phyloP scores from a whole-genome alignment of 495 filamentous ascomycete species.

The Neurospora tetrasperma region DNA sequence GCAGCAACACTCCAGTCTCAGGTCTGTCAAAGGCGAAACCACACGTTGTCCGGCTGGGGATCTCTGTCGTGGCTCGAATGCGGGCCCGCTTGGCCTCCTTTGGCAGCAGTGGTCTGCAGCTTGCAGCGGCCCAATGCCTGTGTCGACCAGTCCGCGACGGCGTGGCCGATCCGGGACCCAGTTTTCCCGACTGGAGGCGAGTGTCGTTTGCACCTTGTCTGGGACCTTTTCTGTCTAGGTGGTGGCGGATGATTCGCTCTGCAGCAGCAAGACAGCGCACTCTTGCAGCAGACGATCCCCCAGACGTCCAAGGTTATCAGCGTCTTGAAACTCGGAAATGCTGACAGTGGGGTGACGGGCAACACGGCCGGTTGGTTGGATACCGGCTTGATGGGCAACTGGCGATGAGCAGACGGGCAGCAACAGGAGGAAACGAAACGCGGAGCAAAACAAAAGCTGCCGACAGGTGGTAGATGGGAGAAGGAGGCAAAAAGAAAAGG shows the following conservation, averaged over 20 bases:
- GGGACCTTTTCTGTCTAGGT: conserved; percentile 6
- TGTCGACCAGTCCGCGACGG: conserved; percentile 30
- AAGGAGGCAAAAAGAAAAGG: neutral
- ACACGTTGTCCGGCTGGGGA: conserved; percentile 14
- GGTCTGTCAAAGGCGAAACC: neutral
- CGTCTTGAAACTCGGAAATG: neutral
- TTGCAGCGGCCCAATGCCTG: conserved; percentile 40
- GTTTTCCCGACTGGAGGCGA: conserved; percentile 13
- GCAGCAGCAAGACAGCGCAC: neutral
- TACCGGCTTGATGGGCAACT: neutral
- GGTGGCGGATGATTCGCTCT: conserved; percentile 16
- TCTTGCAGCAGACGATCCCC: neutral
- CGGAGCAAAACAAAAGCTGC: conserved; percentile 5
- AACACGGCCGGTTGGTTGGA: neutral
- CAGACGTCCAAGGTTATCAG: neutral
- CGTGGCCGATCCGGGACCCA: conserved; percentile 21
- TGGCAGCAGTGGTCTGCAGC: conserved; percentile 40
- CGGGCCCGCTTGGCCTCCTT: conserved; percentile 23
- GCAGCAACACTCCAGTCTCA: neutral
- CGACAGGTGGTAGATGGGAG: neutral
- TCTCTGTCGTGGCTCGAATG: conserved; percentile 53
- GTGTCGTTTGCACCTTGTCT: neutral
- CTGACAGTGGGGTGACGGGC: neutral
- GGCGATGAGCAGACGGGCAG: conserved; percentile 1
- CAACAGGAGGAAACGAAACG: neutral